Conservation (phyloP, 2,329 filamentous ascomycete species). For the Zopfia rhizophila region DNA sequence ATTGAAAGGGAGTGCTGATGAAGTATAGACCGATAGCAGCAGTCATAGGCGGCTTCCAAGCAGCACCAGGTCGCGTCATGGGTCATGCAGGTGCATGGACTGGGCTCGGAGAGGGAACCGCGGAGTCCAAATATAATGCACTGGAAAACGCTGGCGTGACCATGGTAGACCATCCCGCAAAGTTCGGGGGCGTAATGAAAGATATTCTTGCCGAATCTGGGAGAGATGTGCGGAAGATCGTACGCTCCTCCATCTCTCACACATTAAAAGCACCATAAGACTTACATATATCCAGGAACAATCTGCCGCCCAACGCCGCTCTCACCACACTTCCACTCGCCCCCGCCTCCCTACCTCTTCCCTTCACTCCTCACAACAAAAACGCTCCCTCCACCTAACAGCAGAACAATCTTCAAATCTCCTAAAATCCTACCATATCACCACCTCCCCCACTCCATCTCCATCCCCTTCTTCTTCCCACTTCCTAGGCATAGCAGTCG, state of each 20-base stretch:
- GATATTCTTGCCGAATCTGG: constrained; percentile 62
- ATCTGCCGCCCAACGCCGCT: constrained; percentile 55
- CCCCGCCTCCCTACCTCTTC: constrained; percentile 26
- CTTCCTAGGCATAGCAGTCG: constrained; percentile 72
- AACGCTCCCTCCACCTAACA: constrained; percentile 66
- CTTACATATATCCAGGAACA: constrained; percentile 34
- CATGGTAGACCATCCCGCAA: constrained; percentile 79
- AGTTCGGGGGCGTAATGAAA: constrained; percentile 76
- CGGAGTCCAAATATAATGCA: constrained; percentile 72
- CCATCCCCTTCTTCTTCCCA: constrained; percentile 54
- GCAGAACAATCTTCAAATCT: constrained; percentile 65
- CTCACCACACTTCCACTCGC: constrained; percentile 52
- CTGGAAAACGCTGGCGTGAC: constrained; percentile 73
- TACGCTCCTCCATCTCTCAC: constrained; percentile 31
- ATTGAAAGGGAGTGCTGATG: constrained; percentile 21
- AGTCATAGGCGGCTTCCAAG: constrained; percentile 73
- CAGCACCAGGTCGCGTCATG: constrained; percentile 75
- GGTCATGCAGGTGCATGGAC: constrained; percentile 82
- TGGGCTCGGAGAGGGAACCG: constrained; percentile 72
- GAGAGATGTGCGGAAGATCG: constrained; percentile 53
- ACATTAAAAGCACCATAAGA: constrained; percentile 7
- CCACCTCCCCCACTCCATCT: constrained; percentile 36
- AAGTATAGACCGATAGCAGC: constrained; percentile 73
- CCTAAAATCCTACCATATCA: constrained; percentile 63
- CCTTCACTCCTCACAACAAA: constrained; percentile 45